A percentile compares a stretch with the other conserved stretches of the same genome.
Evolutionary conservation across 495 filamentous ascomycete species (phyloP).

Genomic region (Usnea hakonensis): DNA sequence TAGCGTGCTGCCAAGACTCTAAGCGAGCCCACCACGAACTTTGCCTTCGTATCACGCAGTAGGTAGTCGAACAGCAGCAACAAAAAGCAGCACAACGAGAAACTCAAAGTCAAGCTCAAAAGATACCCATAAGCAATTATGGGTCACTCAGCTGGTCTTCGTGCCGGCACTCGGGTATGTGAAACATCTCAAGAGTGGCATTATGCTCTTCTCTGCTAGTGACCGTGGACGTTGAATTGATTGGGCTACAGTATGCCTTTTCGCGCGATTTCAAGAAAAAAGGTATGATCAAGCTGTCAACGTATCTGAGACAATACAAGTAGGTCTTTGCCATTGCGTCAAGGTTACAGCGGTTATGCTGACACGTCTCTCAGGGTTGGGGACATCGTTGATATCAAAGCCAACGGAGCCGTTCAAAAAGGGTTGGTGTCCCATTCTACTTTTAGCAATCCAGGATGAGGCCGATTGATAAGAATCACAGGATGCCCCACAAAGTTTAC

Average conservation of each 20-base stretch:
- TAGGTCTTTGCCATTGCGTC: constrained; percentile 35
- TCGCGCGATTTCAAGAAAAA: constrained; percentile 86
- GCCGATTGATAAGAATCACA: constrained; percentile 37
- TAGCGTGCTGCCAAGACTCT: background rate
- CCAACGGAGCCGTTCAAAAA: constrained; percentile 97
- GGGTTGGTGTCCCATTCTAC: constrained; percentile 53
- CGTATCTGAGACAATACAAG: constrained; percentile 88
- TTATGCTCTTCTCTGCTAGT: background rate
- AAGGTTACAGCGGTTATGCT: constrained; percentile 17
- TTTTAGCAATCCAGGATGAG: constrained; percentile 18
- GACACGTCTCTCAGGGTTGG: constrained; percentile 64
- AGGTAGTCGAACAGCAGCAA: background rate
- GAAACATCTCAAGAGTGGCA: background rate
- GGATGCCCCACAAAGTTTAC: constrained; percentile 99
- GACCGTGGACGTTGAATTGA: constrained; percentile 14
- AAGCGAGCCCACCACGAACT: constrained; percentile 3
- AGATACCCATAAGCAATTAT: constrained; percentile 52
- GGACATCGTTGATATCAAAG: constrained; percentile 94
- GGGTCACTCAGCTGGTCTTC: constrained; percentile 95
- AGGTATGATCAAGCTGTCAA: constrained; percentile 81
- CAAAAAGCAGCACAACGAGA: background rate
- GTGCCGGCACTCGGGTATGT: constrained; percentile 83
- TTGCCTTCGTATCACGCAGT: background rate
- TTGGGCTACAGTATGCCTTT: constrained; percentile 71
- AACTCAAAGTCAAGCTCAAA: constrained; percentile 3